Base-by-base conservation (phyloP, 306 rosid species). In the Arachis hypogaea region DNA sequence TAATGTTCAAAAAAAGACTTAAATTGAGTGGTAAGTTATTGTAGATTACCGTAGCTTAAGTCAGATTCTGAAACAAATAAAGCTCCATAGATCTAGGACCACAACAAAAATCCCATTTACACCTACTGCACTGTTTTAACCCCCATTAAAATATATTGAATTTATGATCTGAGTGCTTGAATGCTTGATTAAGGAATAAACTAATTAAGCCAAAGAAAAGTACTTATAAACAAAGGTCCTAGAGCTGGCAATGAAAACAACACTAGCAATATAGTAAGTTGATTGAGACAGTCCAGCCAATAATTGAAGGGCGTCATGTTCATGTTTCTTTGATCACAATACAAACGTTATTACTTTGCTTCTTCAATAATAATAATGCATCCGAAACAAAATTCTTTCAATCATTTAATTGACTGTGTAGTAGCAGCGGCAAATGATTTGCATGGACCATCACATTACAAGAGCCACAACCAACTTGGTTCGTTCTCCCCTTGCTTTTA, bases 321-420 rank as follows among this genome's bases (percentile, higher is more conserved):
- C 29, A 9, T 14, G 59, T 66, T 75, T 45, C 72, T 74, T 65
- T 55, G 65, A 56, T 74, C 11, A 6, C 28, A 14, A 66, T 59
- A 1, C 11, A 3, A 3, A 14, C 64, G 10, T 1, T 47, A 3
- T 11, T 6, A 6, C 10, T 4, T 49, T 11, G 18, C 33, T 30
- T 30, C 40, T 42, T 47, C 11, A 75, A 66, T 66, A 33, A 33
- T 33, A 33, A 33, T 33, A 75, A 30, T 45, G 43, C 72, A 33
- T 40, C 66, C 45, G 73, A 65, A 64, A 65, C 66, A 51, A 43
- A 43, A n/a, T 54, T 61, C 12, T 74, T 42, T 40, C 71, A 74
- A 56, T 65, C 59, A 66, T 75, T 65, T 45, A 65, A 30, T 66
- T 66, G 66, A 44, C 73, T 29, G 59, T 55, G 9, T 10, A 64